Percentiles rank a stretch among this genome's conserved stretches.
Conservation (phyloP, 1,139 yeast genomes). For the Hanseniaspora sp. region DNA sequence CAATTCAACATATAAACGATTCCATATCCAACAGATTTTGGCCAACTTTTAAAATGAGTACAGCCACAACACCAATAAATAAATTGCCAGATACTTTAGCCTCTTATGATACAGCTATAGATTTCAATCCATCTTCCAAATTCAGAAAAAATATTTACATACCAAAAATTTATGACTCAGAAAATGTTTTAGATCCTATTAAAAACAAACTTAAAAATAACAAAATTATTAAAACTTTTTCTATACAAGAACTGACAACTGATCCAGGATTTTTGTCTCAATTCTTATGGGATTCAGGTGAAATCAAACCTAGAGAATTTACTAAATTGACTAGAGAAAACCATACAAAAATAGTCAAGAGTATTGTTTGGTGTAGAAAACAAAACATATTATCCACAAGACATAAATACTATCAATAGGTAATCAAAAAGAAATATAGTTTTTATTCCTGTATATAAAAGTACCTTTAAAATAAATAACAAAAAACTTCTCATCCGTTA, state of each 20-base stretch:
- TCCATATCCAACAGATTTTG: neutral
- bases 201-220: conserved; percentile 2
- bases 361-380: conserved; percentile 4
- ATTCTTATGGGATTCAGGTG: conserved; percentile 12
- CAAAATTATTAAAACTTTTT: neutral
- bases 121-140: conserved; percentile 2
- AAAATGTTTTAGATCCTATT: neutral
- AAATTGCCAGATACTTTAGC: neutral
- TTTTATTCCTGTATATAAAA: no score
- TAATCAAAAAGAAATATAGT: no score
- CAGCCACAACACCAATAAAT: neutral
- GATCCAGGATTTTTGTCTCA: conserved; percentile 6
- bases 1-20: neutral
- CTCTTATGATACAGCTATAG: neutral
- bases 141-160: conserved; percentile 11
- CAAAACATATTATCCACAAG: conserved; percentile 8
- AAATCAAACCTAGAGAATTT: conserved; percentile 9
- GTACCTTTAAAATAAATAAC: no score
- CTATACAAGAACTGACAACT: conserved; percentile 1
- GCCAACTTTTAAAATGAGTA: neutral
- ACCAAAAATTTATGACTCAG: conserved; percentile 8
- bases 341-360: conserved; percentile 5
- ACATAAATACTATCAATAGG: conserved; percentile 4
- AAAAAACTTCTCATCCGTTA: no score
- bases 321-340: conserved; percentile 6